Evolutionary conservation across 768 basidiomycete species (phyloP).

Genomic region (Mycena floridula): DNA sequence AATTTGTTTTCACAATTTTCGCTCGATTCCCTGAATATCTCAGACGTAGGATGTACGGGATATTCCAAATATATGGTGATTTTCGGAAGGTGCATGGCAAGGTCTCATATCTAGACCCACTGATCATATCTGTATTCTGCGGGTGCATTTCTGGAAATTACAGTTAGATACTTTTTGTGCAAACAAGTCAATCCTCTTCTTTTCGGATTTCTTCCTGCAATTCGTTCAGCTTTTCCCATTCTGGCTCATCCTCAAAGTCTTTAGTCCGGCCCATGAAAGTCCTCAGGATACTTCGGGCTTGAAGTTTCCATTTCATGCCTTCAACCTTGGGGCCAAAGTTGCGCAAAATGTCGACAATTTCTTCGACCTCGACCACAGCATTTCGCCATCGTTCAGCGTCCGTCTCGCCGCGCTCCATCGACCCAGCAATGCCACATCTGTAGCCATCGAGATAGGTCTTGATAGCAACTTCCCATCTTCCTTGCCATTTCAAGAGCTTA

Average conservation of each 20-base stretch:
- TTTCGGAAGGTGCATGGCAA: too few species aligned
- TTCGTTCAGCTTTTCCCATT: slow-evolving; percentile 66
- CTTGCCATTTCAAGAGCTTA: slow-evolving; percentile 70
- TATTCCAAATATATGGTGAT: too few species aligned
- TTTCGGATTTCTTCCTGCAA: slow-evolving; percentile 71
- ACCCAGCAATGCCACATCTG: slow-evolving; percentile 54
- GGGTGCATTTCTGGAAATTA: too few species aligned
- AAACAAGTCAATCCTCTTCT: too few species aligned
- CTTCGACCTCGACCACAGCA: slow-evolving; percentile 74
- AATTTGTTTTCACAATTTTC: too few species aligned
- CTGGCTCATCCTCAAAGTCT: slow-evolving; percentile 86
- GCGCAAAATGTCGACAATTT: slow-evolving; percentile 74
- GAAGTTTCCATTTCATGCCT: slow-evolving; percentile 71
- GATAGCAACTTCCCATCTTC: slow-evolving; percentile 68
- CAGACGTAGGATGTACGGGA: too few species aligned
- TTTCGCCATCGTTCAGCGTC: slow-evolving; percentile 67
- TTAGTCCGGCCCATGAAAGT: slow-evolving; percentile 84
- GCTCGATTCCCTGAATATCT: too few species aligned
- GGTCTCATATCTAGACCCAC: too few species aligned
- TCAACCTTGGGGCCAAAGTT: slow-evolving; percentile 74
- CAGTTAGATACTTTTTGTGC: too few species aligned
- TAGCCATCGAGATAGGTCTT: slow-evolving; percentile 86
- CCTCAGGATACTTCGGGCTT: slow-evolving; percentile 81
- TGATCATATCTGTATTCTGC: too few species aligned
- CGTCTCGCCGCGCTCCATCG: slow-evolving; percentile 57